These are phyloP conservation scores for Boletus pseudo-olivaceus DNA, from an alignment of 768 basidiomycete species.

Conservation along the genomic window DNA sequence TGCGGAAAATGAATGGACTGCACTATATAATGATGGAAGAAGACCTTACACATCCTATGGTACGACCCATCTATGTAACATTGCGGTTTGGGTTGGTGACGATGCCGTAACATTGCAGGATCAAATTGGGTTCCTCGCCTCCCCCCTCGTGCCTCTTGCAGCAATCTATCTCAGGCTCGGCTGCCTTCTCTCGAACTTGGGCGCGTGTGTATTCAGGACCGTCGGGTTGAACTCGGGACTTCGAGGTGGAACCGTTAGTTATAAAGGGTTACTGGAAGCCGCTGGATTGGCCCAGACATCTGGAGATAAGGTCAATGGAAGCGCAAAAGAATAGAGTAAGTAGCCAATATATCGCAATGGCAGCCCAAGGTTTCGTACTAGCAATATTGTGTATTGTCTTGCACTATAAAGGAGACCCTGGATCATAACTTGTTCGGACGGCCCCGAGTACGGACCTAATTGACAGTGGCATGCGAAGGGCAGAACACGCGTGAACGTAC, in stretches of 20 bases:
- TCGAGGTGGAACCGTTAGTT: slow-evolving; percentile 12
- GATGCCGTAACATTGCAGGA: slow-evolving; percentile 11
- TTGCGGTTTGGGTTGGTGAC: neutral
- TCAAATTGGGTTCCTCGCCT: slow-evolving; percentile 19
- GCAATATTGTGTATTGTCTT: neutral
- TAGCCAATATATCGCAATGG: neutral
- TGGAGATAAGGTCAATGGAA: slow-evolving; percentile 8
- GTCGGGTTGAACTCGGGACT: slow-evolving; percentile 24
- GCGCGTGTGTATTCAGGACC: slow-evolving; percentile 18
- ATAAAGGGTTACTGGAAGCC: slow-evolving; percentile 20
- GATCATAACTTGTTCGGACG: neutral
- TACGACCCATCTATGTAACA: slow-evolving; percentile 8
- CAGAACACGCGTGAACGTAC: neutral
- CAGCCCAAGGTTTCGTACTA: neutral
- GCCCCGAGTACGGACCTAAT: no score
- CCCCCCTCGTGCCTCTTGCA: slow-evolving; percentile 19
- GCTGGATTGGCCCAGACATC: slow-evolving; percentile 8
- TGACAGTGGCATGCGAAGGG: no score
- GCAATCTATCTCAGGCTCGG: slow-evolving; percentile 15
- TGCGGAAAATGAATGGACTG: slow-evolving; percentile 40
- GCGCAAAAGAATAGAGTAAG: slow-evolving; percentile 10
- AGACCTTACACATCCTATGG: slow-evolving; percentile 57
- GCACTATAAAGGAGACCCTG: neutral
- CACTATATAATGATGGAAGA: slow-evolving; percentile 54
- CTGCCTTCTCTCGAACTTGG: slow-evolving; percentile 22